Percentiles rank a stretch among this genome's conserved stretches.
phyloP scores from a whole-genome alignment of 345 rosid species.

The Syzygium aromaticum region DNA sequence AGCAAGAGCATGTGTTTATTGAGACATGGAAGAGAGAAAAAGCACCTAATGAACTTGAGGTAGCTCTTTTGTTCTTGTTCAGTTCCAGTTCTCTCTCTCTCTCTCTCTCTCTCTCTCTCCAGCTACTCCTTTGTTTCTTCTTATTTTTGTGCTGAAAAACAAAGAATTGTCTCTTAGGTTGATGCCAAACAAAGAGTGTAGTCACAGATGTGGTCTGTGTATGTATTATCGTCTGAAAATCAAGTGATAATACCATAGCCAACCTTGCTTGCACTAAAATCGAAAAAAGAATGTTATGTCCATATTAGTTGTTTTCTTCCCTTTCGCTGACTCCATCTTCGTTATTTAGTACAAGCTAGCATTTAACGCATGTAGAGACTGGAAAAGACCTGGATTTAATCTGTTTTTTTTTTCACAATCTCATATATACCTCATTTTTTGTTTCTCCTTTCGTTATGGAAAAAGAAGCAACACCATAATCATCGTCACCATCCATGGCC shows the following conservation, averaged over 20 bases:
- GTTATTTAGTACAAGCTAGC: not conserved
- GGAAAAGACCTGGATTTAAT: not conserved
- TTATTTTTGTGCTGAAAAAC: slow-evolving; percentile 13
- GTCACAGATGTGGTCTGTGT: not conserved
- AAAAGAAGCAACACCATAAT: not conserved
- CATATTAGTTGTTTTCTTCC: not conserved
- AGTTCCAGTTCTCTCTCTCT: not conserved
- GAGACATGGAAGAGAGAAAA: slow-evolving; percentile 13
- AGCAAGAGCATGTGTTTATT: not conserved
- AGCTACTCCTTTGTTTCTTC: slow-evolving; percentile 13
- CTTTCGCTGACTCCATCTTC: not conserved
- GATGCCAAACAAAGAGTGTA: slow-evolving; percentile 33
- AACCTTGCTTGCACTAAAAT: not conserved
- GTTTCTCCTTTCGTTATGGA: not conserved
- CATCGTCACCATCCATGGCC: not conserved
- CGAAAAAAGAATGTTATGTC: not conserved
- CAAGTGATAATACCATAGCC: not conserved
- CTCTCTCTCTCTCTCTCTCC: not conserved
- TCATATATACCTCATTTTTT: not conserved
- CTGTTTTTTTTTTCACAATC: not conserved
- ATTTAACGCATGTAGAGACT: not conserved
- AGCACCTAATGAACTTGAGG: slow-evolving; percentile 16
- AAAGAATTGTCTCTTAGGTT: slow-evolving; percentile 59
- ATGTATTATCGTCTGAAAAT: not conserved
- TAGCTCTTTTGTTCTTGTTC: not conserved